Evolutionary conservation across 768 basidiomycete genomes (phyloP), one percentile per base, ranked within the genome.

Genomic region (Podaxis rugospora): DNA sequence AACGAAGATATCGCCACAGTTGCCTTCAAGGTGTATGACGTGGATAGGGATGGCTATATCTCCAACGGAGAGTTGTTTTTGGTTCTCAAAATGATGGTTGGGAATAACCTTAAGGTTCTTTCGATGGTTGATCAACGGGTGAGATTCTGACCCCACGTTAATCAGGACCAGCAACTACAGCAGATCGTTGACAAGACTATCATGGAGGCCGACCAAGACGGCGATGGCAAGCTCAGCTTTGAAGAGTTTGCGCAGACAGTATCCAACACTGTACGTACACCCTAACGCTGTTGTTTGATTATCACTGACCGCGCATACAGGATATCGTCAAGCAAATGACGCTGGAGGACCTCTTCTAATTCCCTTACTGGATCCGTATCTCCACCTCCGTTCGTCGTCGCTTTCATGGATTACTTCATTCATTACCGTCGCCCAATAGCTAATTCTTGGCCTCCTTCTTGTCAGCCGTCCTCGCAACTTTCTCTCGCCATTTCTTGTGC

Each of bases 161-260:
- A 36, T 28, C 71, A 96, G 93, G 97, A 99, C 72, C 92, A 96
- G 71, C 97, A 98, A 78, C 78, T 99, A 62, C 97, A 99, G 74
- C 97, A 98, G 73, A 99, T 99, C 62, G 97, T 99, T 16, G 97
- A 99, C 75, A 99, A 99, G 80, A 98, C 97, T 7, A 99, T 99
- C 72, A 95, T 99, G 94, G 97, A 99, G 76, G 97, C 95, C 10
- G 97, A 99, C 71, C 90, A 93, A 72, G 95, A 99, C 70, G 95
- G 92, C 1, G 97, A 99, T 71, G 97, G 97, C 27, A 98, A 95
- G 74, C 82, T 99, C 63, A 93, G 86, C 75, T 99, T 99, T 67
- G 95, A 97, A 59, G 97, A 98, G 75, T 99, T 99, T 73, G 86
- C 94, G 1, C 82, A 85, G 68, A 98, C 98, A 87, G 97, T 99